These are phyloP conservation scores for Amphibolis antarctica DNA, from an alignment of 106 monocot species.

Conservation along the genomic window DNA sequence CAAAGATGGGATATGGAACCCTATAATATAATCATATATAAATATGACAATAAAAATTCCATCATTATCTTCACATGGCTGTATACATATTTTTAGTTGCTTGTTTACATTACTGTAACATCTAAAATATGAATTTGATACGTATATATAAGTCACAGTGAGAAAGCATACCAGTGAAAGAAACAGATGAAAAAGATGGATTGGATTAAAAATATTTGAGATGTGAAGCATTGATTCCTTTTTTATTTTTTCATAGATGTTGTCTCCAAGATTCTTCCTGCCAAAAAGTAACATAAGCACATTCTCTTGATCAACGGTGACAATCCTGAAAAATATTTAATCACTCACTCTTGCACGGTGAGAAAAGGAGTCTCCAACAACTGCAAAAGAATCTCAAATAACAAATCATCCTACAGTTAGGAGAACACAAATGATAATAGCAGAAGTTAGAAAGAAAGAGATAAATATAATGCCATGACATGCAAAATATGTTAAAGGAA, in stretches of 20 bases:
- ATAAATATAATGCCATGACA: too few relatives aligned
- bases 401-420: slow-evolving; percentile 57
- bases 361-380: slow-evolving; percentile 42
- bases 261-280: slow-evolving; percentile 20
- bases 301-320: background rate
- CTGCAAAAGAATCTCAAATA: slow-evolving; percentile 70
- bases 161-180: slow-evolving; percentile 58
- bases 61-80: too few relatives aligned
- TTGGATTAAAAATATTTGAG: slow-evolving; percentile 48
- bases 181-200: slow-evolving; percentile 65
- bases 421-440: too few relatives aligned
- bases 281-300: slow-evolving; percentile 4
- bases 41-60: too few relatives aligned
- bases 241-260: slow-evolving; percentile 11
- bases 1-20: too few relatives aligned
- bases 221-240: slow-evolving; percentile 20
- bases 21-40: too few relatives aligned
- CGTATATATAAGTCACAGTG: too few relatives aligned
- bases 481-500: too few relatives aligned
- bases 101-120: too few relatives aligned
- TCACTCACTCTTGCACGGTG: slow-evolving; percentile 34
- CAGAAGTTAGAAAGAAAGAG: too few relatives aligned
- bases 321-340: background rate
- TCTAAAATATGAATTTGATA: too few relatives aligned
- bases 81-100: too few relatives aligned